Base-by-base conservation (phyloP, 306 rosid genomes). In the Pyrus communis region DNA sequence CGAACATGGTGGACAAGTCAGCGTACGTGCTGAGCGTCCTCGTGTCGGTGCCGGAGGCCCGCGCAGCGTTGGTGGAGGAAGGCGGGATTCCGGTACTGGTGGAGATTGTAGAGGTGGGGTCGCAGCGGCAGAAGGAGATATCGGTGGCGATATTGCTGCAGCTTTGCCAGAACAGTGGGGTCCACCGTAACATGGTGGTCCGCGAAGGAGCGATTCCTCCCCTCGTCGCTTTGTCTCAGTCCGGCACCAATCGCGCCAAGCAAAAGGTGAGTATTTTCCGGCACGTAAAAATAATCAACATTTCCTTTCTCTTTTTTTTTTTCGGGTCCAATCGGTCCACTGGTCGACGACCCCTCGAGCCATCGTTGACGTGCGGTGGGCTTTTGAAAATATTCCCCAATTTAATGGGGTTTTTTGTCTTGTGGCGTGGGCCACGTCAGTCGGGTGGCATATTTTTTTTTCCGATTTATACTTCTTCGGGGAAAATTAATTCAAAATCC, bases 201-300 rank as follows among this genome's bases (percentile, higher is more conserved):
- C 97, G 97, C 63, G 99, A 95, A 87, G 96, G 99, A 67, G 97
- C 99, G 71, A 90, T 95, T 84, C 99, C 97, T 45, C 99, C 99
- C 31, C 83, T 95, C 69, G 90, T 95, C 11, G 93, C 99, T 61
- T 67, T 95, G 86, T 84, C 99, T 0, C 97, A 92, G 80, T 87
- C 97, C 76, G 97, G 96, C 93, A 92, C 97, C 66, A 84, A 87
- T 89, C 97, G 99, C 84, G 97, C 96, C 87, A 95, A 88, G 88
- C 96, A 95, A 82, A 95, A 92, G 97, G 97, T 95, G 33, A 77
- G 87, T 3, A 70, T 59, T 51, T 63, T 63, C 69, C 77, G 69
- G 75, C 23, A 17, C 71, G 2, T 14, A 28, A 62, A 33, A 35
- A 33, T 19, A 9, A 9, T 40, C 14, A 21, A 22, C 65, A 63